phyloP scores from a whole-genome alignment of 371 early-diverging fungal genomes.

The Mortierella sp. region DNA sequence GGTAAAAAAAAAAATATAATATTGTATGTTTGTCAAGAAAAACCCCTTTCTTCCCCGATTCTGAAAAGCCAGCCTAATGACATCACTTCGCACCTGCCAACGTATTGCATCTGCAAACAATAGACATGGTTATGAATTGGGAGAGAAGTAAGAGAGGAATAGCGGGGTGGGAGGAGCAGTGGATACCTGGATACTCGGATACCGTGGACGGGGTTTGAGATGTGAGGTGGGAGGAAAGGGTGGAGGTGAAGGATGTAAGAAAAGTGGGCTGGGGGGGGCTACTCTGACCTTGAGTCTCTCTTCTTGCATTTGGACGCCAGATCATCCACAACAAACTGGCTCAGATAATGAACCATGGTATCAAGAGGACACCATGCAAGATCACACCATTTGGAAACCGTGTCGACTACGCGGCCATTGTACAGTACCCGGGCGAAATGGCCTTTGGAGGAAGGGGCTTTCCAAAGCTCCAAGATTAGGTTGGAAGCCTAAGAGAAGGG shows the following conservation, averaged over 20 bases:
- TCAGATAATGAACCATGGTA: slow-evolving; percentile 43
- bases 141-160: too few relatives aligned
- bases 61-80: too few relatives aligned
- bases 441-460: slow-evolving; percentile 24
- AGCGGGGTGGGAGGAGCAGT: too few relatives aligned
- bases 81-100: too few relatives aligned
- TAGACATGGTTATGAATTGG: too few relatives aligned
- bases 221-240: too few relatives aligned
- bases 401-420: slow-evolving; percentile 58
- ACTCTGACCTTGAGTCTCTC: neutral
- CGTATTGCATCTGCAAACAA: too few relatives aligned
- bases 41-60: too few relatives aligned
- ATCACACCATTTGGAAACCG: slow-evolving; percentile 59
- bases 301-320: slow-evolving; percentile 40
- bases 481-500: slow-evolving; percentile 54
- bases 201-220: too few relatives aligned
- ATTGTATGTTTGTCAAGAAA: too few relatives aligned
- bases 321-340: slow-evolving; percentile 49
- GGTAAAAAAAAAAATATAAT: too few relatives aligned
- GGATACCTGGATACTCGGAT: too few relatives aligned
- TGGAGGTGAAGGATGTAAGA: neutral
- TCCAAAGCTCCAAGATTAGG: slow-evolving; percentile 67
- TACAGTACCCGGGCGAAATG: slow-evolving; percentile 61
- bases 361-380: slow-evolving; percentile 60
- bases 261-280: neutral